A percentile compares a stretch with the other conserved stretches of the same genome.
Evolutionary conservation across 2,329 filamentous ascomycete genomes (phyloP).

Genomic region (Fusarium sp.): DNA sequence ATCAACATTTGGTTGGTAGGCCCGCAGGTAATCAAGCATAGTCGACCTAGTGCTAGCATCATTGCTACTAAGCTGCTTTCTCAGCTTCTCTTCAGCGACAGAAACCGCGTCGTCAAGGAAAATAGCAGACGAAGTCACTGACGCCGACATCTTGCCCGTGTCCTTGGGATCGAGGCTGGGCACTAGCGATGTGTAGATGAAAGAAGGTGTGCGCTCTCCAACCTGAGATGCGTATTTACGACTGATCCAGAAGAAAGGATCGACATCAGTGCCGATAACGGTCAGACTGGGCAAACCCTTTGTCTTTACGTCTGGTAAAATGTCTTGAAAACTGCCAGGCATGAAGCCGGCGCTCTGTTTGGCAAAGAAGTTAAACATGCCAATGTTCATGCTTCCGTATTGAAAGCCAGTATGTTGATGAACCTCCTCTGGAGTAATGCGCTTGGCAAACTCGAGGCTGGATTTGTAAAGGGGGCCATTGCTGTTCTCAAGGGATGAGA

Average conservation of each 20-base stretch:
- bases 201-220: slow-evolving; percentile 5
- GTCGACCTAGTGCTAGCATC: slow-evolving; percentile 1
- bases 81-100: slow-evolving; percentile 9
- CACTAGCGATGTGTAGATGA: slow-evolving; percentile 15
- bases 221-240: slow-evolving; percentile 17
- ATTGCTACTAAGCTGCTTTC: slow-evolving; percentile 4
- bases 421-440: slow-evolving; percentile 17
- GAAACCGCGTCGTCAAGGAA: slow-evolving; percentile 4
- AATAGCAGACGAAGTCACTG: slow-evolving; percentile 9
- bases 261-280: slow-evolving; percentile 11
- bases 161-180: slow-evolving; percentile 7
- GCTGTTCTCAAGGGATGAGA: slow-evolving; percentile 10
- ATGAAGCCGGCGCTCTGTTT: slow-evolving; percentile 15
- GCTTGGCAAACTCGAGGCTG: slow-evolving; percentile 14
- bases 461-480: slow-evolving; percentile 6
- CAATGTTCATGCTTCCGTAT: slow-evolving; percentile 16
- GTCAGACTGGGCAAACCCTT: slow-evolving; percentile 13
- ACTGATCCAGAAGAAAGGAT: slow-evolving; percentile 21
- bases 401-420: slow-evolving; percentile 14
- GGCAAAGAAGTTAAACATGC: slow-evolving; percentile 18
- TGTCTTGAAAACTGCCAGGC: slow-evolving; percentile 14
- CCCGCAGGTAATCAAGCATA: slow-evolving; percentile 10
- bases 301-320: slow-evolving; percentile 8
- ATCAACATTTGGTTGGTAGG: background rate
- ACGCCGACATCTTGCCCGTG: slow-evolving; percentile 5